A percentile compares a stretch with the other conserved stretches of the same genome.
These are phyloP conservation scores for Echites panduratus DNA, from an alignment of 257 asterid species.

Conservation along the genomic window DNA sequence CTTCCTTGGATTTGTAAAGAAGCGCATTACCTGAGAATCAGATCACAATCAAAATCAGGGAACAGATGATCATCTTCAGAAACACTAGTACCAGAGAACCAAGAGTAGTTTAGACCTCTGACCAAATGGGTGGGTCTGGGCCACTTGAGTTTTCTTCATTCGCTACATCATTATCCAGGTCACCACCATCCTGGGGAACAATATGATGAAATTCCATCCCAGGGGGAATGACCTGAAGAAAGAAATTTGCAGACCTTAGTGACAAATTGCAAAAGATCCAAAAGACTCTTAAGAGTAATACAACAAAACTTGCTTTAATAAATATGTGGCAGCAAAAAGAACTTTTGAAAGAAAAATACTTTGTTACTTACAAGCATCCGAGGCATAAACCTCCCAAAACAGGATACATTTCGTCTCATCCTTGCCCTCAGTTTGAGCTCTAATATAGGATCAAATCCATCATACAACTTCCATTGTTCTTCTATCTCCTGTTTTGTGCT, in stretches of 20 bases:
- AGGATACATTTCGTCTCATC: constrained; percentile 52
- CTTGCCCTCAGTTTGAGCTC: constrained; percentile 75
- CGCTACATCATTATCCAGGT: constrained; percentile 43
- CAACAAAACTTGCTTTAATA: background rate
- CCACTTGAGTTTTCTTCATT: constrained; percentile 34
- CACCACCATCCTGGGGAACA: constrained; percentile 46
- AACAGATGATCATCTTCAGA: background rate
- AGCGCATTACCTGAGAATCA: constrained; percentile 64
- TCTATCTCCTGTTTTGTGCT: constrained; percentile 80
- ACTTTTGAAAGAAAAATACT: background rate
- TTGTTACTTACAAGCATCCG: constrained; percentile 62
- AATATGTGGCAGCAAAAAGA: background rate
- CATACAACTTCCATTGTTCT: constrained; percentile 79
- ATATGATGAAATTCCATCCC: constrained; percentile 84
- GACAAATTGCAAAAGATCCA: background rate
- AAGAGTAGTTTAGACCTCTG: constrained; percentile 50
- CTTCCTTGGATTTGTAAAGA: constrained; percentile 76
- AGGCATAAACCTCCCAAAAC: constrained; percentile 74
- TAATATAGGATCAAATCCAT: constrained; percentile 69
- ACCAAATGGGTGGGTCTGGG: constrained; percentile 68
- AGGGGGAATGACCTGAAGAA: constrained; percentile 68
- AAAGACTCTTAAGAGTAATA: background rate
- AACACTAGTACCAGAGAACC: constrained; percentile 13
- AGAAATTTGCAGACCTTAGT: background rate
- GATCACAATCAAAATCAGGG: constrained; percentile 2